Evolutionary conservation across 208 protist genomes (phyloP), one percentile per base, ranked within the genome.

Genomic region (Naegleria lovaniensis): DNA sequence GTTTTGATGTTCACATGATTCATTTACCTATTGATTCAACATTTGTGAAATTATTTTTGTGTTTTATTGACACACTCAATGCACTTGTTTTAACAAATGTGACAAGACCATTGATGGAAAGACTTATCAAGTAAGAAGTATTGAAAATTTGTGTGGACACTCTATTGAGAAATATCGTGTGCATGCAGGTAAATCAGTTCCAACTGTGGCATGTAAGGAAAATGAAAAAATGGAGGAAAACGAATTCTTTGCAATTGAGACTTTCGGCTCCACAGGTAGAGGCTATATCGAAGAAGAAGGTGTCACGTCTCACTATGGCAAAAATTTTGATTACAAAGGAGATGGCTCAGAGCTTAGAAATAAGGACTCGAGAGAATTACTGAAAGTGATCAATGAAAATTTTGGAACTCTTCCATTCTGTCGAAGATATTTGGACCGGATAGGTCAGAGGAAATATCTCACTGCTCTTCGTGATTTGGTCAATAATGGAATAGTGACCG

Each of bases 221-320:
- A 90, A 94, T 83, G 97, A 94, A 0, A 97, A 96, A 91, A 99
- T 99, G 98, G 95, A 98, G 93, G 97, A 98, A 94, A 96, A 98
- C 39, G 99, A 99, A 93, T 93, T 99, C 29, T 99, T 98, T 93
- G 99, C 99, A 9, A 99, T 99, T 92, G 99, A 99, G 93, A 99
- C 99, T 38, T 99, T 99, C 92, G 99, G 99, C 88, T 97, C 95
- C 19, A 99, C 98, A n/a, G 94, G 94, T 76, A 92, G 87, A 75
- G 95, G 93, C 33, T 92, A 92, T 55, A 95, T 97, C 4, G 38
- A 91, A n/a, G 96, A 97, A 76, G 94, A 96, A 86, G 83, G 95
- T 33, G 96, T 96, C 85, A 96, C 93, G 90, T 93, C 85, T 51
- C 97, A 98, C 90, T 98, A 97, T 91, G 98, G 97, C 95, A 96